Base-by-base conservation (phyloP, 345 rosid species). In the Populus pruinosa region DNA sequence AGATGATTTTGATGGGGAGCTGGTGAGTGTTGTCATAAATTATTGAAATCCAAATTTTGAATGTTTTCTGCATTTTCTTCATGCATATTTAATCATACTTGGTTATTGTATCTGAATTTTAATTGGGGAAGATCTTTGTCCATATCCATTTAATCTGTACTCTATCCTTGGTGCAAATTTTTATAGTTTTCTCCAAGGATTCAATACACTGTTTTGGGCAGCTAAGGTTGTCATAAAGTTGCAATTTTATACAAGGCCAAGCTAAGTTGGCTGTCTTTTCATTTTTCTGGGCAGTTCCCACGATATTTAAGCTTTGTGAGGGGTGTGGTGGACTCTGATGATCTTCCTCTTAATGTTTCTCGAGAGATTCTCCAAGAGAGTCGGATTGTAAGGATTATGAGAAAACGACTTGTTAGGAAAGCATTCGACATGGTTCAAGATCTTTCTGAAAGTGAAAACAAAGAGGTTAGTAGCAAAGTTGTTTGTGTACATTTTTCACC, bases 1-100 rank as follows among this genome's bases (percentile, higher is more conserved):
- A 25, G 98, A 96, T 87, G 99, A 96, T 87, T 96, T 96, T 85
- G 99, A 96, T 85, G 99, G 99, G 80, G 99, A 96, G 84, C 88
- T 96, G 91, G 99, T 96, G 74, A 87, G 93, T 75, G 25, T 79
- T 80, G 35, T 69, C 18, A 0, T 61, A 27, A 29, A 27, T 23
- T 71, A 50, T 16, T 50, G 73, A 47, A 49, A 80, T 47, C 20
- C 65, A 76, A 6, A 9, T 9, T 59, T 59, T 9, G n/a, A 59
- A 12, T 59, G 64, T 56, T 62, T 12, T 44, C 49, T 17, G 10
- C 50, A 63, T 31, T 64, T 53, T n/a, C 33, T 41, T 29, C 27
- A 11, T 2, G 23, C 23, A 36, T 77, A 25, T 55, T 31, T 16
- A 23, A 59, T 59, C 20, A 16, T 38, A 50, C 25, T 8, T 18